Percentiles rank a stretch among this genome's conserved stretches.
phyloP scores from a whole-genome alignment of 2,329 filamentous ascomycete species.

The Fusarium sambucinum region DNA sequence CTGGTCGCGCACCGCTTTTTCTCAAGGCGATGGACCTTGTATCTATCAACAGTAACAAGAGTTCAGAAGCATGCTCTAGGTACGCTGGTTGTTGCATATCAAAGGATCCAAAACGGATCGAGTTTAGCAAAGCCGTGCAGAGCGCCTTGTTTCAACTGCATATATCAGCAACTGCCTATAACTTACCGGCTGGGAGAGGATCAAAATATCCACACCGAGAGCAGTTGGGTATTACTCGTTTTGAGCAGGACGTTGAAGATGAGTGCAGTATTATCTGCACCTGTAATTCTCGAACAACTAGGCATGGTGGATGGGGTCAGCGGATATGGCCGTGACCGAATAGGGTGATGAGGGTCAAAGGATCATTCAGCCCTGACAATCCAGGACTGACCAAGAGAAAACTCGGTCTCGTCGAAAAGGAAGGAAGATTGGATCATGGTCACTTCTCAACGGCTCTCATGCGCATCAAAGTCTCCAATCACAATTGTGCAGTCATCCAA shows the following conservation, averaged over 20 bases:
- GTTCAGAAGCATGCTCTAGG: constrained; percentile 17
- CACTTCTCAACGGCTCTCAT: constrained; percentile 1
- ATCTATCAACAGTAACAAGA: constrained; percentile 3
- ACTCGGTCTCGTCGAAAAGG: background rate
- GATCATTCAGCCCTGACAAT: constrained; percentile 36
- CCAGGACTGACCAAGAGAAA: constrained; percentile 31
- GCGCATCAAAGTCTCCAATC: constrained; percentile 25
- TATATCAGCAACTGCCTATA: background rate
- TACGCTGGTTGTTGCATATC: constrained; percentile 23
- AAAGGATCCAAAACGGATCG: constrained; percentile 22
- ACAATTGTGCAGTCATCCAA: constrained; percentile 25
- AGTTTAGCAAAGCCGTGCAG: constrained; percentile 32
- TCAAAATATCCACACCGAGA: background rate
- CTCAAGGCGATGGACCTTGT: constrained; percentile 4
- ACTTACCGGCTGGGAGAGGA: background rate
- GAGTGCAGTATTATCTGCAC: background rate
- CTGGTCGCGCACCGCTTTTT: constrained; percentile 24
- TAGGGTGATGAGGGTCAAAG: constrained; percentile 13
- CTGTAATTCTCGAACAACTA: background rate
- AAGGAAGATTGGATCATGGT: constrained; percentile 6
- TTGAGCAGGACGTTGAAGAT: background rate
- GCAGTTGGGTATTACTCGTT: background rate
- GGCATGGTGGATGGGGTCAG: constrained; percentile 7
- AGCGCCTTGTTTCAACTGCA: constrained; percentile 6
- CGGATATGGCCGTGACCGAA: constrained; percentile 14